These are phyloP conservation scores for Trichocladium uniseriatum DNA, from an alignment of 495 filamentous ascomycete genomes.

Conservation along the genomic window DNA sequence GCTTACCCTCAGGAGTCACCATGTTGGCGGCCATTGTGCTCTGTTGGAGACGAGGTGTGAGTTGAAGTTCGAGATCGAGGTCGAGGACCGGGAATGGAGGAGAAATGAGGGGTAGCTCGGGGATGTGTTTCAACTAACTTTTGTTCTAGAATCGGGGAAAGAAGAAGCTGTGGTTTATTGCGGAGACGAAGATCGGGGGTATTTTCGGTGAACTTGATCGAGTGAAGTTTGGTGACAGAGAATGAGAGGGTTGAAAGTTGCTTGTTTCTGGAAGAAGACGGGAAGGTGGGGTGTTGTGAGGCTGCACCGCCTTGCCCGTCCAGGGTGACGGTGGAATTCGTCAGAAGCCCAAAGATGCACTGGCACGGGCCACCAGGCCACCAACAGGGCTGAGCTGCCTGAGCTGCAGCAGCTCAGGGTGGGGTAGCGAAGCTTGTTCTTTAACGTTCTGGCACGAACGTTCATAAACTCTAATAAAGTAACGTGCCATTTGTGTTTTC, in stretches of 20 bases:
- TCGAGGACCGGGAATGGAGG: neutral
- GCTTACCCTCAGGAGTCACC: slow-evolving; percentile 28
- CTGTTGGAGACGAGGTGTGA: slow-evolving; percentile 4
- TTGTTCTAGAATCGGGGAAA: neutral
- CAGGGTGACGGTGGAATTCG: slow-evolving; percentile 27
- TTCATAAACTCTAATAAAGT: no score
- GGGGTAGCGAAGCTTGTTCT: neutral
- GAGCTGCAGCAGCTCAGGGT: neutral
- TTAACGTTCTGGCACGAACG: no score
- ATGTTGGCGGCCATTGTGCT: slow-evolving; percentile 20
- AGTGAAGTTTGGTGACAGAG: neutral
- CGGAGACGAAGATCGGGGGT: neutral
- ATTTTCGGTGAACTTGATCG: neutral
- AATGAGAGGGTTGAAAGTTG: neutral
- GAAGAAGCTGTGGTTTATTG: neutral
- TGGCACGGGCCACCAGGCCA: slow-evolving; percentile 26
- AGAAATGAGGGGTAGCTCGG: slow-evolving; percentile 22
- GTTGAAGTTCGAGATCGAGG: slow-evolving; percentile 7
- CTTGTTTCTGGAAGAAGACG: neutral
- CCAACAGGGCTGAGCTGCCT: slow-evolving; percentile 13
- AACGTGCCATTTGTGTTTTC: neutral
- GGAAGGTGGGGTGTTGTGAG: slow-evolving; percentile 12
- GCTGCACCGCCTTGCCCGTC: slow-evolving; percentile 18
- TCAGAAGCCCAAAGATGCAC: slow-evolving; percentile 31
- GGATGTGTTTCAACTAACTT: neutral